Evolutionary conservation across 805 yeast species (phyloP).

Genomic region (Diddensiella transvaalensis): DNA sequence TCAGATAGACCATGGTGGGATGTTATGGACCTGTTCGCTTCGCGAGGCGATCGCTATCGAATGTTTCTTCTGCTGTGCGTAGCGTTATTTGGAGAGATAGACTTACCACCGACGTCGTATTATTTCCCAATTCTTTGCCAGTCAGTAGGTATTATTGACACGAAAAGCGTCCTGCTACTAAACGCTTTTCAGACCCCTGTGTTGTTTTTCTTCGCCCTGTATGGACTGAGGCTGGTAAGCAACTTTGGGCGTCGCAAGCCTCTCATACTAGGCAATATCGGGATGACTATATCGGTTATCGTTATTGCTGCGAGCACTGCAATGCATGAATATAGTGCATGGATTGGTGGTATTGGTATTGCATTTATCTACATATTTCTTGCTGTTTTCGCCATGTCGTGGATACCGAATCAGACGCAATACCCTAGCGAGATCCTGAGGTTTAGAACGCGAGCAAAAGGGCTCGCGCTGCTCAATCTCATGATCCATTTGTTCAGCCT

Average conservation of each 20-base stretch:
- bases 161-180: constrained; percentile 1
- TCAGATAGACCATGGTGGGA: constrained; percentile 9
- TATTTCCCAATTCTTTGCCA: not conserved
- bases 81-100: constrained; percentile 1
- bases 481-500: constrained; percentile 29
- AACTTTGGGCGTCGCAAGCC: constrained; percentile 29
- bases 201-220: constrained; percentile 3
- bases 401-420: constrained; percentile 35
- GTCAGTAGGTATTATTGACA: not conserved
- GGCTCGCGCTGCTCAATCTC: constrained; percentile 11
- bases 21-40: constrained; percentile 6
- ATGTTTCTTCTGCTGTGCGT: constrained; percentile 3
- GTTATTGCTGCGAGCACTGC: constrained; percentile 11
- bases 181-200: constrained; percentile 10
- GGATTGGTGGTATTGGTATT: constrained; percentile 20
- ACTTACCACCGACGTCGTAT: constrained; percentile 6
- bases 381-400: constrained; percentile 22
- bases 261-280: constrained; percentile 24
- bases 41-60: constrained; percentile 9
- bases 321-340: constrained; percentile 1
- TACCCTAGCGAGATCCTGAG: constrained; percentile 29
- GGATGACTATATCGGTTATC: constrained; percentile 23
- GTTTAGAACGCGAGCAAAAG: constrained; percentile 27
- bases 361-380: constrained; percentile 6
- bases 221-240: constrained; percentile 14